These are phyloP conservation scores for Durotheca rogersii DNA, from an alignment of 495 filamentous ascomycete species.

Conservation along the genomic window DNA sequence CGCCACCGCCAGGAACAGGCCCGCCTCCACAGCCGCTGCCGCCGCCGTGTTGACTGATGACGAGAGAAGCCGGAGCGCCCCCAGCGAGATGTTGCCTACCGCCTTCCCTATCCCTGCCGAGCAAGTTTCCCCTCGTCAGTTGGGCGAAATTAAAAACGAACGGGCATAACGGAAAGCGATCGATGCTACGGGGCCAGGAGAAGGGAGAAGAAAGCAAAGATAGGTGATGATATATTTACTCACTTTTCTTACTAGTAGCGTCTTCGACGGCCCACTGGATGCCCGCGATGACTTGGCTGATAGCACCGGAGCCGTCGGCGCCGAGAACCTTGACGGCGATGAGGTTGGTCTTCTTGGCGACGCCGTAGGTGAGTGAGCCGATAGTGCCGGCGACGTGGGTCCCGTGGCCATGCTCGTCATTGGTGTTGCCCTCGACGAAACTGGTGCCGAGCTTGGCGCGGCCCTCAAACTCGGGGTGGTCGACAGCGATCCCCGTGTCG, in stretches of 20 bases:
- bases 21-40: constrained; percentile 40
- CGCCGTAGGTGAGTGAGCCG: constrained; percentile 36
- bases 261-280: constrained; percentile 51
- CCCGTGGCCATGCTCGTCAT: constrained; percentile 44
- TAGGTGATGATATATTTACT: constrained; percentile 4
- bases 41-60: constrained; percentile 45
- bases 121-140: constrained; percentile 6
- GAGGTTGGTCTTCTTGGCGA: constrained; percentile 39
- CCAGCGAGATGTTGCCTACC: constrained; percentile 50
- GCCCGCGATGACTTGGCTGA: constrained; percentile 51
- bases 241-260: constrained; percentile 27
- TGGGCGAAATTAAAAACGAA: neutral
- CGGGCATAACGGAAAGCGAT: constrained; percentile 8
- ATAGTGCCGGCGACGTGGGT: constrained; percentile 42
- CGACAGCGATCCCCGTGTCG: constrained; percentile 49
- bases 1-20: constrained; percentile 48
- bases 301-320: constrained; percentile 39
- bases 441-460: constrained; percentile 54
- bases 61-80: constrained; percentile 42
- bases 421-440: constrained; percentile 34
- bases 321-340: constrained; percentile 43
- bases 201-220: neutral
- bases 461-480: constrained; percentile 53
- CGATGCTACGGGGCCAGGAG: too few relatives aligned
- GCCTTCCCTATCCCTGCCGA: constrained; percentile 34